Evolutionary conservation across 1,284 basidiomycete genomes (phyloP), one percentile per base, ranked within the genome.

Genomic region (Kalmanozyma brasiliensis): DNA sequence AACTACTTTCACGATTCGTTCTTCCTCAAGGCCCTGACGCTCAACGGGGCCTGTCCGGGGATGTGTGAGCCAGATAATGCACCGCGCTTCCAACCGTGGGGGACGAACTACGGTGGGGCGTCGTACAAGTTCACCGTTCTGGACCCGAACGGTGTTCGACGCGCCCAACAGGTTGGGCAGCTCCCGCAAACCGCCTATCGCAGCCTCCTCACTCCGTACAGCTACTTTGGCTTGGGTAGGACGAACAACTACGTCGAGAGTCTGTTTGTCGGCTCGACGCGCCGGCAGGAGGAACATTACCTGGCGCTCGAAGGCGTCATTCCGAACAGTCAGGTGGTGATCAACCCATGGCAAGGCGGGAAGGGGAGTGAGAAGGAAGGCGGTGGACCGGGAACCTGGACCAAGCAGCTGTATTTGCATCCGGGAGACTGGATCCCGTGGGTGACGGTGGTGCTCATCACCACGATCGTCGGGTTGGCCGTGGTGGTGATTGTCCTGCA

Each of bases 161-260:
- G 92, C 1, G 94, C 95, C 16, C 93, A 94, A 33, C 92, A 94
- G 86, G 93, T 95, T 26, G 90, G 89, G 1, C 96, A 99, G 83
- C 87, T 97, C 5, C 90, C 95, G 2, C 94, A 96, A 81, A 92
- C 92, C 1, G 88, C 90, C 0, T 98, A 98, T 79, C 90, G 95
- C 46, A 86, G 94, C 9, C 87, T 98, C 10, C 87, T 90, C 46
- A 90, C 92, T 1, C 95, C 96, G 0, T 97, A 97, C 79, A 88
- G 92, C 3, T 97, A 94, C 86, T 93, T 98, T 79, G 96, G 96
- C 0, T 88, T 99, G 2, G 96, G 96, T 0, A 88, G 96, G 38
- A 98, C 95, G n/a, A 99, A 99, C 84, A 99, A 99, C 83, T 99
- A 99, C 84, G 93, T 99, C 77, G 96, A 99, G 76, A 82, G 83